phyloP scores from a whole-genome alignment of 805 yeast species.

The Ogataea trehaloabstinens region DNA sequence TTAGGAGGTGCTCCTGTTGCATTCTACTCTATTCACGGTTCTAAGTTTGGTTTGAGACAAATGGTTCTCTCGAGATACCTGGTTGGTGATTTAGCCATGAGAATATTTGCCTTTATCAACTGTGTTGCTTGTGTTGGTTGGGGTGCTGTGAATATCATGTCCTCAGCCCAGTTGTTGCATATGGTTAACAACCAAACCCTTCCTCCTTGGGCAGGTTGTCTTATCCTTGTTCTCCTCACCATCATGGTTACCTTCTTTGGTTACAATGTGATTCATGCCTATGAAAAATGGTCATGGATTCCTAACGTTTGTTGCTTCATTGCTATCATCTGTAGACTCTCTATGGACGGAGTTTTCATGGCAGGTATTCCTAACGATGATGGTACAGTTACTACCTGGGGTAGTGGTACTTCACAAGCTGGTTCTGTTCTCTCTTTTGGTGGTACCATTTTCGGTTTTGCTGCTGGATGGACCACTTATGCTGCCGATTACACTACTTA shows the following conservation, averaged over 20 bases:
- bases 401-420: slow-evolving; percentile 65
- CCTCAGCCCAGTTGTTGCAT: slow-evolving; percentile 79
- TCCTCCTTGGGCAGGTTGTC: slow-evolving; percentile 91
- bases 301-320: slow-evolving; percentile 74
- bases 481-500: slow-evolving; percentile 92
- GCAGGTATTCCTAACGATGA: slow-evolving; percentile 40
- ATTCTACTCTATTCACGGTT: slow-evolving; percentile 78
- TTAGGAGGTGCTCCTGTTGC: slow-evolving; percentile 82
- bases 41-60: slow-evolving; percentile 82
- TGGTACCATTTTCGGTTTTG: slow-evolving; percentile 80
- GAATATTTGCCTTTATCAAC: slow-evolving; percentile 76
- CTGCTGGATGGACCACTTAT: slow-evolving; percentile 92
- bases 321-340: slow-evolving; percentile 75
- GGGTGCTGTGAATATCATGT: slow-evolving; percentile 91
- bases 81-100: slow-evolving; percentile 70
- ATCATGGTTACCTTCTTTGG: slow-evolving; percentile 79
- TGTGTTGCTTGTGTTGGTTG: slow-evolving; percentile 89
- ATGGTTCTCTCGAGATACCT: slow-evolving; percentile 78
- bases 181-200: slow-evolving; percentile 62
- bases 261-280: slow-evolving; percentile 73
- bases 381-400: slow-evolving; percentile 32
- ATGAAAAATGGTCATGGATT: slow-evolving; percentile 87
- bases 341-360: slow-evolving; percentile 61
- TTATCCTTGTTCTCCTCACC: slow-evolving; percentile 67
- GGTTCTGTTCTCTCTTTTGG: slow-evolving; percentile 80